Evolutionary conservation across 805 yeast species (phyloP).

Genomic region (Teunomyces aglyptinius): DNA sequence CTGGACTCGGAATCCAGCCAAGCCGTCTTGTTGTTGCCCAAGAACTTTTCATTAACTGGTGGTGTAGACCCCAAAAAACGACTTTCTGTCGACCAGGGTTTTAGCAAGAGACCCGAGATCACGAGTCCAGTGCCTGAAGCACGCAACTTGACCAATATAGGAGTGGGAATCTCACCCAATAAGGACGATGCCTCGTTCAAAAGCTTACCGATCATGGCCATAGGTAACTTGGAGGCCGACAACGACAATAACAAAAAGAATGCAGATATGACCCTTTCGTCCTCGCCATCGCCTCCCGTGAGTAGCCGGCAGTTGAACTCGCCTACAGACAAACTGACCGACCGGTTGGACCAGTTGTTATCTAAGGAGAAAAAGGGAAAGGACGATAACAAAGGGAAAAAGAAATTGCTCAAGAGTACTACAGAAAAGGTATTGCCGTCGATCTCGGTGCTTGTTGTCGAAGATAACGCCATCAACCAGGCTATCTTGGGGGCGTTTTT

Average conservation of each 20-base stretch:
- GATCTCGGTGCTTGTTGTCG: slow-evolving; percentile 88
- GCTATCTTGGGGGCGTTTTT: slow-evolving; percentile 86
- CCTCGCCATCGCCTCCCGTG: slow-evolving; percentile 12
- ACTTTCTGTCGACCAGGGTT: slow-evolving; percentile 24
- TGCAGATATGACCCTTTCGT: neutral
- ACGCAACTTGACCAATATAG: slow-evolving; percentile 18
- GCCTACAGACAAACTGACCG: slow-evolving; percentile 7
- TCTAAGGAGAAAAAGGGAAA: neutral
- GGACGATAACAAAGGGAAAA: neutral
- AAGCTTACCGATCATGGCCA: neutral
- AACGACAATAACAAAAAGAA: neutral
- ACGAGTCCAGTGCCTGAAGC: slow-evolving; percentile 8
- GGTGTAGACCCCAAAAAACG: slow-evolving; percentile 22
- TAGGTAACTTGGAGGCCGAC: neutral
- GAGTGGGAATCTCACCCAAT: slow-evolving; percentile 11
- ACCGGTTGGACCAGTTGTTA: neutral
- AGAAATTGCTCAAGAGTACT: slow-evolving; percentile 26
- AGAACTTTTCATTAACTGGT: slow-evolving; percentile 37
- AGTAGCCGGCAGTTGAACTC: slow-evolving; percentile 8
- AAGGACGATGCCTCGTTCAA: neutral
- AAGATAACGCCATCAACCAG: slow-evolving; percentile 93
- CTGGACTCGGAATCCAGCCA: slow-evolving; percentile 18
- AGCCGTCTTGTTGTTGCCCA: slow-evolving; percentile 52
- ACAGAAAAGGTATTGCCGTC: slow-evolving; percentile 77
- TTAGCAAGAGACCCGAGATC: slow-evolving; percentile 2